Evolutionary conservation across 2,329 filamentous ascomycete species (phyloP).

Genomic region (Phyllosticta citribraziliensis): DNA sequence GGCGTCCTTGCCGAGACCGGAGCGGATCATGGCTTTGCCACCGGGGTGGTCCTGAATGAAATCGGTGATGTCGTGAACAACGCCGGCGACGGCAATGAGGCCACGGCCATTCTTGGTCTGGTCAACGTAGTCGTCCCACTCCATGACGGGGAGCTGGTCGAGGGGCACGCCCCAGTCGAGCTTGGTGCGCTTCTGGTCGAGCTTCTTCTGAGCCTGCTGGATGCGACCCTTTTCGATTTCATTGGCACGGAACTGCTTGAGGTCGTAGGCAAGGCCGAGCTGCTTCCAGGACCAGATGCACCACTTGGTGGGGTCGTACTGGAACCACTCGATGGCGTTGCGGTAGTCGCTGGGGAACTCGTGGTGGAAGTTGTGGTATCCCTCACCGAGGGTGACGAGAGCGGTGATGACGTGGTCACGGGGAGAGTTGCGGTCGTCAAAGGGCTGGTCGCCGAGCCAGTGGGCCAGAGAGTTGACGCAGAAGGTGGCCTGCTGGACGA

Average conservation of each 20-base stretch:
- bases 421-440: conserved; percentile 35
- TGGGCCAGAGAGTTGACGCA: conserved; percentile 46
- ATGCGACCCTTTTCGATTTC: conserved; percentile 36
- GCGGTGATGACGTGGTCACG: conserved; percentile 35
- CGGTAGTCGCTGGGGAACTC: conserved; percentile 37
- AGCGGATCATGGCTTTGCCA: conserved; percentile 33
- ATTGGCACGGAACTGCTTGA: conserved; percentile 36
- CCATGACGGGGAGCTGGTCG: conserved; percentile 33
- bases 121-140: conserved; percentile 36
- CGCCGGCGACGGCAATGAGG: conserved; percentile 32
- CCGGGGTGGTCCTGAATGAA: conserved; percentile 36
- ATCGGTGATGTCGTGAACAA: conserved; percentile 33
- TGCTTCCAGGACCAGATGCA: conserved; percentile 35
- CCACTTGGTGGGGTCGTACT: conserved; percentile 37
- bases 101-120: conserved; percentile 33
- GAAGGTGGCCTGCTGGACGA: conserved; percentile 45
- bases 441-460: conserved; percentile 40
- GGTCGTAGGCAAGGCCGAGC: conserved; percentile 33
- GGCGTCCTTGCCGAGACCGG: conserved; percentile 33
- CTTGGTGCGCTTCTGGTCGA: conserved; percentile 33
- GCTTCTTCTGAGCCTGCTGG: conserved; percentile 36
- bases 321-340: conserved; percentile 28
- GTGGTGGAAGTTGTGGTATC: conserved; percentile 38
- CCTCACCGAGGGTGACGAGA: conserved; percentile 34
- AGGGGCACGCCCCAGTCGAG: conserved; percentile 36